A percentile compares a stretch with the other conserved stretches of the same genome.
Evolutionary conservation across 805 yeast genomes (phyloP).

Genomic region (Myxozyma melibiosi): DNA sequence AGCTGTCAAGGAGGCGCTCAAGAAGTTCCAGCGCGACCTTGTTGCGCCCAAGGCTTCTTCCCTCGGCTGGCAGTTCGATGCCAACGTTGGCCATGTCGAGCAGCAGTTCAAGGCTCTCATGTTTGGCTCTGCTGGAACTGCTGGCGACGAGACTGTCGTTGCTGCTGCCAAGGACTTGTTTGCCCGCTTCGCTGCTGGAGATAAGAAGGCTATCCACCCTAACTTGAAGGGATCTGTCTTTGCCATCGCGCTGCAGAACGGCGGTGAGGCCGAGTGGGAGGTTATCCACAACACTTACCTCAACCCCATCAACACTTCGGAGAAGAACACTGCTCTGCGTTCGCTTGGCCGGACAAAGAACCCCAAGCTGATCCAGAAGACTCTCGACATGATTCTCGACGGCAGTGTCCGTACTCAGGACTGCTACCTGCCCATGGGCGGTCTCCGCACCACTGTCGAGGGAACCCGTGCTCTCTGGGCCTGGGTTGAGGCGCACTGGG

Average conservation of each 20-base stretch:
- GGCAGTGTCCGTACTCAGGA: slow-evolving; percentile 68
- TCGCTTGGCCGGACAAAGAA: slow-evolving; percentile 66
- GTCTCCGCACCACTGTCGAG: slow-evolving; percentile 60
- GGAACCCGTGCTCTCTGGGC: slow-evolving; percentile 73
- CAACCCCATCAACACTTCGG: slow-evolving; percentile 64
- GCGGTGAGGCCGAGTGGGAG: slow-evolving; percentile 65
- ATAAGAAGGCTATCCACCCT: slow-evolving; percentile 69
- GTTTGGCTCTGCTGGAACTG: slow-evolving; percentile 42
- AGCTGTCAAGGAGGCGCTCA: slow-evolving; percentile 46
- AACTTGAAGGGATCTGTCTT: slow-evolving; percentile 70
- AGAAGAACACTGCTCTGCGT: slow-evolving; percentile 68
- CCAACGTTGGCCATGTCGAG: slow-evolving; percentile 55
- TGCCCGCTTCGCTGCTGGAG: slow-evolving; percentile 59
- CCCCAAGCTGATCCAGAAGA: slow-evolving; percentile 55
- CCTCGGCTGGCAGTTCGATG: slow-evolving; percentile 69
- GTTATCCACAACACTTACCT: slow-evolving; percentile 61
- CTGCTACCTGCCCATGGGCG: slow-evolving; percentile 73
- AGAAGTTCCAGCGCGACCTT: slow-evolving; percentile 54
- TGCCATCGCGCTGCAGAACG: slow-evolving; percentile 63
- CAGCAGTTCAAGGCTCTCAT: slow-evolving; percentile 69
- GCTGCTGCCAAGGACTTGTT: slow-evolving; percentile 49
- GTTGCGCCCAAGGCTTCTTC: slow-evolving; percentile 55
- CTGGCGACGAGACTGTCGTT: slow-evolving; percentile 42
- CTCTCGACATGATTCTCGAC: slow-evolving; percentile 58
- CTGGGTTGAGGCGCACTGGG: slow-evolving; percentile 78